A percentile compares a stretch with the other conserved stretches of the same genome.
These are phyloP conservation scores for Penicillium canariense DNA, from an alignment of 495 filamentous ascomycete species.

Conservation along the genomic window DNA sequence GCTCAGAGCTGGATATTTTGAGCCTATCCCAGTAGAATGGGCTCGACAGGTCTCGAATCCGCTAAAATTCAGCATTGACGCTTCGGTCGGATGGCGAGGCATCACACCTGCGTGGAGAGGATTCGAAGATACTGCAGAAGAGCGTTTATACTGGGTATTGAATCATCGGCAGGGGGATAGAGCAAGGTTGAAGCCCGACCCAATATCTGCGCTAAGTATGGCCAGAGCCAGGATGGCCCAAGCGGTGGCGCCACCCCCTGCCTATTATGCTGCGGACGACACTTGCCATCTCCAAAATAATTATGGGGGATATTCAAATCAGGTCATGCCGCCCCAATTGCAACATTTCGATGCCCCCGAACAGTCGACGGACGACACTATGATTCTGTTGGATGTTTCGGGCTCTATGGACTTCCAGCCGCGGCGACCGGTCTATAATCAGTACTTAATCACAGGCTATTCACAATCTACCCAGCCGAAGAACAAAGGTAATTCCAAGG, in stretches of 20 bases:
- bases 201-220: constrained; percentile 42
- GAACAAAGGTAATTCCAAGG: constrained; percentile 36
- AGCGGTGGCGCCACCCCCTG: constrained; percentile 38
- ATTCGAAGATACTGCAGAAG: constrained; percentile 47
- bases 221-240: constrained; percentile 41
- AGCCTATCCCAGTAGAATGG: constrained; percentile 48
- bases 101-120: constrained; percentile 49
- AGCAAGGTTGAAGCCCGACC: constrained; percentile 40
- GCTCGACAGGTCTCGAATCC: constrained; percentile 39
- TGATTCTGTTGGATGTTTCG: constrained; percentile 47
- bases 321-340: constrained; percentile 42
- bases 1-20: constrained; percentile 48
- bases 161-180: constrained; percentile 39
- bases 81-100: constrained; percentile 44
- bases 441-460: constrained; percentile 43
- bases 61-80: constrained; percentile 45
- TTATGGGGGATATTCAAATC: constrained; percentile 41
- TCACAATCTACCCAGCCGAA: constrained; percentile 40
- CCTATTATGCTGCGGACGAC: constrained; percentile 40
- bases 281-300: constrained; percentile 39
- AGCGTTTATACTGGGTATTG: constrained; percentile 49
- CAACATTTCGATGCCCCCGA: constrained; percentile 33
- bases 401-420: constrained; percentile 48
- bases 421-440: constrained; percentile 38
- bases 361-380: constrained; percentile 40